Percentiles rank a stretch among this genome's conserved stretches.
These are phyloP conservation scores for Alternaria sp. DNA, from an alignment of 2,329 filamentous ascomycete genomes.

Conservation along the genomic window DNA sequence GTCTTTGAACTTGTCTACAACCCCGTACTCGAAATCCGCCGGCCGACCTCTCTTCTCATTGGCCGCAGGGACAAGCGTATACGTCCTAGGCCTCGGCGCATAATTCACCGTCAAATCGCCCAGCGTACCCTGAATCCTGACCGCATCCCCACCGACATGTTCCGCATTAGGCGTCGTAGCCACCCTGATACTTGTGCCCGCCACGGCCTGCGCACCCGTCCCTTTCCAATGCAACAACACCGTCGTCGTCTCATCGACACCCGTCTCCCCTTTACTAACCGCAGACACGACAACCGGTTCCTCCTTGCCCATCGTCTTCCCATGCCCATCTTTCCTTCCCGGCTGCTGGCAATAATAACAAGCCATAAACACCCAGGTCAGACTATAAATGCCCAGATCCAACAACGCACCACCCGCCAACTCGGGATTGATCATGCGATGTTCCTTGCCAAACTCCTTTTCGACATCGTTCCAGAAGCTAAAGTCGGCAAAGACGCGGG, in stretches of 20 bases:
- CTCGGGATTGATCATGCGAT: constrained; percentile 86
- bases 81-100: constrained; percentile 71
- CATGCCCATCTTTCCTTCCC: too few relatives aligned
- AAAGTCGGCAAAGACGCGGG: constrained; percentile 65
- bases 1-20: constrained; percentile 53
- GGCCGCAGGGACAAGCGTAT: constrained; percentile 68
- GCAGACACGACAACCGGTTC: constrained; percentile 72
- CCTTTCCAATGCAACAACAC: constrained; percentile 78
- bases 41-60: constrained; percentile 67
- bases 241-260: constrained; percentile 77
- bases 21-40: constrained; percentile 58
- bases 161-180: constrained; percentile 63
- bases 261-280: constrained; percentile 71
- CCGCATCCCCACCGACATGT: constrained; percentile 61
- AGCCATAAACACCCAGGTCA: constrained; percentile 91
- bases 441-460: constrained; percentile 60
- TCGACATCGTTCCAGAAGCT: constrained; percentile 69
- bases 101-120: constrained; percentile 82
- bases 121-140: constrained; percentile 79
- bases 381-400: constrained; percentile 85
- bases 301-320: constrained; percentile 63
- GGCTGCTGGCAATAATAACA: constrained; percentile 78
- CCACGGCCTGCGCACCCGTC: constrained; percentile 70
- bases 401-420: constrained; percentile 83
- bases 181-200: constrained; percentile 54